Base-by-base conservation (phyloP, 768 basidiomycete species). In the Boletus edulis region DNA sequence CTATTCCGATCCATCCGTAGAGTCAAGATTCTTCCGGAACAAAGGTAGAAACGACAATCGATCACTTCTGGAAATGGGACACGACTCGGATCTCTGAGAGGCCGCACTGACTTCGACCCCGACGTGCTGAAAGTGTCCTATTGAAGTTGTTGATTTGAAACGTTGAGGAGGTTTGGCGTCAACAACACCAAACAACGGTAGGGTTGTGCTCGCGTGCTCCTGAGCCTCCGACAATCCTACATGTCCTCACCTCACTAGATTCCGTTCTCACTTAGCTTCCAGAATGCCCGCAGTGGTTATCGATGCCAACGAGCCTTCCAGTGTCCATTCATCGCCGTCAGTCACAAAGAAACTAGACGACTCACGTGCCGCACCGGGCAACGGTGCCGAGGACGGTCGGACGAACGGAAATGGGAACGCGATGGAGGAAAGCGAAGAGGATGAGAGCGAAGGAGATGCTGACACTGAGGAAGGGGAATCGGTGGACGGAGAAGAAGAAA, bases 381-480 rank as follows among this genome's bases (percentile, higher is more conserved):
- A 44, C 44, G 17, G 5, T 54, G 15, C 47, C 27, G 46, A 56
- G 17, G 41, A 49, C 6, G 35, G 44, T 52, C 57, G 39, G 49
- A 58, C 56, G 29, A 65, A 61, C 41, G 69, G 67, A 42, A 63
- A 65, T 31, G 55, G 52, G 27, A 48, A 52, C 7, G 48, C 44
- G 6, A 49, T 32, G 22, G 34, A 49, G 13, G 49, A 47, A 44
- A 41, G 43, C 17, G 47, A 56, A 35, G 24, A 31, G 0, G 44
- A 42, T 13, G 56, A 42, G 17, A 60, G 29, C 5, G 60, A 58
- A 41, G 59, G 13, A 12, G 52, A 56, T 17, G 6, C 15, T 22
- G 57, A 45, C 34, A 50, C 40, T 1, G 55, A 44, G 9, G 54
- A 44, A 11, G 44, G 14, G 20, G 61, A 57, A 6, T 53, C 50